phyloP scores from a whole-genome alignment of 495 filamentous ascomycete species.

The Apiosordaria backusii region DNA sequence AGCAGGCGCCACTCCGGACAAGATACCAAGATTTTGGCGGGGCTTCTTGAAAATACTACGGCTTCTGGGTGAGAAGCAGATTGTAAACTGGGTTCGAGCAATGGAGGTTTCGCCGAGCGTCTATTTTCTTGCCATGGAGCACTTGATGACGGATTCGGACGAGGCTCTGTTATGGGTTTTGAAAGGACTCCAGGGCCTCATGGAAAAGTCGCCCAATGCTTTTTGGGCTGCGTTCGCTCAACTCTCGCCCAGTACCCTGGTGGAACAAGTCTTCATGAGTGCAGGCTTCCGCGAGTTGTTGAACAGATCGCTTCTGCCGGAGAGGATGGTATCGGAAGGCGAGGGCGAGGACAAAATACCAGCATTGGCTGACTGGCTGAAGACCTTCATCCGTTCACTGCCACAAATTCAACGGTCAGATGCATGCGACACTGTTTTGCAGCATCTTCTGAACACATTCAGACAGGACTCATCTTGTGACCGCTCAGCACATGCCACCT shows the following conservation, averaged over 20 bases:
- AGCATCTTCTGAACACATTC: conserved; percentile 64
- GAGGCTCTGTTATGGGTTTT: conserved; percentile 59
- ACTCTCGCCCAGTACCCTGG: conserved; percentile 67
- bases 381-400: conserved; percentile 71
- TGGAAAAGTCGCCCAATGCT: conserved; percentile 68
- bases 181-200: conserved; percentile 59
- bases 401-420: conserved; percentile 65
- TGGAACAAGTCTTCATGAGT: conserved; percentile 73
- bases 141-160: conserved; percentile 58
- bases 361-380: conserved; percentile 59
- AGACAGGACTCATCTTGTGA: conserved; percentile 46
- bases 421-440: conserved; percentile 65
- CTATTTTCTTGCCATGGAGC: conserved; percentile 70
- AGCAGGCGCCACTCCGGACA: conserved; percentile 19
- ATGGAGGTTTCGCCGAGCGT: conserved; percentile 69
- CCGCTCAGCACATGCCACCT: conserved; percentile 39
- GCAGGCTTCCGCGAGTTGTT: conserved; percentile 62
- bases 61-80: conserved; percentile 66
- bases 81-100: conserved; percentile 71
- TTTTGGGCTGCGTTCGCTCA: conserved; percentile 86
- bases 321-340: conserved; percentile 52
- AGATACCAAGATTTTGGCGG: conserved; percentile 67
- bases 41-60: conserved; percentile 67
- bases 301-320: conserved; percentile 51
- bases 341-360: conserved; percentile 52